These are phyloP conservation scores for Xylaria sp. DNA, from an alignment of 2,329 filamentous ascomycete genomes.

Conservation along the genomic window DNA sequence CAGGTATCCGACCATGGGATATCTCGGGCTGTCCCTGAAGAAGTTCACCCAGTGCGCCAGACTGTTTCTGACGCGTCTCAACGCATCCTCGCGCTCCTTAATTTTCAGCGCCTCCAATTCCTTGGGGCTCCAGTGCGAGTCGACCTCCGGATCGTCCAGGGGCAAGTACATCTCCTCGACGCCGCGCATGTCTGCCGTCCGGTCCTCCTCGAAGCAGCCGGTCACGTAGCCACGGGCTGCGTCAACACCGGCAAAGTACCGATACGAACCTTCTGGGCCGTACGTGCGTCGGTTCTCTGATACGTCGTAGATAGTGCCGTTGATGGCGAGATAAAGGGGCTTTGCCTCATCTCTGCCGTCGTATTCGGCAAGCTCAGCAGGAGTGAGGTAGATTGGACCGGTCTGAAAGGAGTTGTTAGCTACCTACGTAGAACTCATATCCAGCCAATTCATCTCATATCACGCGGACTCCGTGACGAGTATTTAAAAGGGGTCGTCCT, in stretches of 20 bases:
- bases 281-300: slow-evolving; percentile 63
- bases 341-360: slow-evolving; percentile 69
- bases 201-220: slow-evolving; percentile 83
- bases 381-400: slow-evolving; percentile 65
- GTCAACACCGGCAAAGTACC: slow-evolving; percentile 80
- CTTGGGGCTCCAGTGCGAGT: slow-evolving; percentile 50
- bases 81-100: slow-evolving; percentile 60
- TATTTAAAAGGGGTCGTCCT: slow-evolving; percentile 28
- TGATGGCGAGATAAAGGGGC: slow-evolving; percentile 87
- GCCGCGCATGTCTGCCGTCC: slow-evolving; percentile 76
- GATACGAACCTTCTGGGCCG: slow-evolving; percentile 80
- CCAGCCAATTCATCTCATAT: neutral
- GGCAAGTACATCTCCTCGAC: slow-evolving; percentile 80
- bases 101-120: slow-evolving; percentile 51
- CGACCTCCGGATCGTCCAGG: slow-evolving; percentile 56
- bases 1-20: slow-evolving; percentile 73
- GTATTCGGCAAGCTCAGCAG: slow-evolving; percentile 65
- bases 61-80: slow-evolving; percentile 57
- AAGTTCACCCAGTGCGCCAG: slow-evolving; percentile 79
- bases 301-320: slow-evolving; percentile 82
- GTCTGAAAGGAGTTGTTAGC: slow-evolving; percentile 39
- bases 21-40: slow-evolving; percentile 75
- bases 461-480: too few relatives aligned
- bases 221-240: slow-evolving; percentile 87
- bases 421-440: slow-evolving; percentile 3